A percentile compares a stretch with the other conserved stretches of the same genome.
These are phyloP conservation scores for Achlya hypogyna DNA, from an alignment of 352 stramenopile species.

Conservation along the genomic window DNA sequence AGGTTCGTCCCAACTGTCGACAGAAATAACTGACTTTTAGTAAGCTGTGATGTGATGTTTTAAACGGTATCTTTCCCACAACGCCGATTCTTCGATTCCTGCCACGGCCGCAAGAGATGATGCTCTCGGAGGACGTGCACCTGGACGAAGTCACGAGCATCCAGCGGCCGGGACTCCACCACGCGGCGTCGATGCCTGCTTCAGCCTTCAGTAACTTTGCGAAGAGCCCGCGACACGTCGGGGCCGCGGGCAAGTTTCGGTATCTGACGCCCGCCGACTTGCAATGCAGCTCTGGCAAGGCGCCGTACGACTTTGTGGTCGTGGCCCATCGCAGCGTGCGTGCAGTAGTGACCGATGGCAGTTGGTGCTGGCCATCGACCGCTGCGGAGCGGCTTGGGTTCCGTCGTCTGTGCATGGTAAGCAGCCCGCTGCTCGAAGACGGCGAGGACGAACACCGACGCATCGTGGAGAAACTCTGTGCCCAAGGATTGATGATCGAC, in stretches of 20 bases:
- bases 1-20: too few relatives aligned
- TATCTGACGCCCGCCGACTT: conserved; percentile 82
- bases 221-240: conserved; percentile 18
- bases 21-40: too few relatives aligned
- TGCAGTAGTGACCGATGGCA: background rate
- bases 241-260: conserved; percentile 41
- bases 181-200: background rate
- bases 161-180: background rate
- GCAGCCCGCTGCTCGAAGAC: conserved; percentile 35
- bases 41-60: too few relatives aligned
- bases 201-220: conserved; percentile 1
- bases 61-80: too few relatives aligned
- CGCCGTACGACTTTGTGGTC: conserved; percentile 70
- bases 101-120: background rate
- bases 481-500: conserved; percentile 61
- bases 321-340: conserved; percentile 66
- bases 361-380: conserved; percentile 19
- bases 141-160: conserved; percentile 18
- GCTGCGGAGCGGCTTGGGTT: conserved; percentile 41
- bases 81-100: too few relatives aligned
- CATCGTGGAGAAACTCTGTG: conserved; percentile 68
- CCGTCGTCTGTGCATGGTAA: conserved; percentile 49
- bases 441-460: conserved; percentile 75
- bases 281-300: conserved; percentile 34
- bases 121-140: conserved; percentile 18